Percentiles rank a stretch among this genome's conserved stretches.
Evolutionary conservation across 2,329 filamentous ascomycete species (phyloP).

Genomic region (Sclerotinia nivalis): DNA sequence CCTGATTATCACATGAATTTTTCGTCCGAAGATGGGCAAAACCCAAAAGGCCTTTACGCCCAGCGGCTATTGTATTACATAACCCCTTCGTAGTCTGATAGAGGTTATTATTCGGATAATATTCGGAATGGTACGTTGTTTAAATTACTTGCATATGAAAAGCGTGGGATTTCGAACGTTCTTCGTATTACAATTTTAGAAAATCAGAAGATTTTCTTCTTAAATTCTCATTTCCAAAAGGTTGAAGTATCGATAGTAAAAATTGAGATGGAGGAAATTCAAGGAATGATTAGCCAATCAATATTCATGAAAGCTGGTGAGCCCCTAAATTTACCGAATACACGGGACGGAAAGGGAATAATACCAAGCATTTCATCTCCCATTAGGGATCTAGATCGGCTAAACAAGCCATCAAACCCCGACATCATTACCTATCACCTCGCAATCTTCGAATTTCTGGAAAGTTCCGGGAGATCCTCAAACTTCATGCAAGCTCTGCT

Average conservation of each 20-base stretch:
- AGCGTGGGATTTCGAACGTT: background rate
- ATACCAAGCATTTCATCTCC: background rate
- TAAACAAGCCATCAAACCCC: background rate
- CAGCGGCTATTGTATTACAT: background rate
- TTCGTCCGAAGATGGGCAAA: background rate
- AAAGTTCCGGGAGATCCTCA: background rate
- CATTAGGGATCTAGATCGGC: background rate
- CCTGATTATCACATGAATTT: background rate
- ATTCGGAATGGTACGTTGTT: background rate
- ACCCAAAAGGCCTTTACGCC: background rate
- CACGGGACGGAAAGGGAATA: background rate
- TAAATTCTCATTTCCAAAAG: no score
- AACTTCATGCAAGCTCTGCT: background rate
- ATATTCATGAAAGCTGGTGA: background rate
- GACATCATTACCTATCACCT: no score
- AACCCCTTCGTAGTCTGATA: background rate
- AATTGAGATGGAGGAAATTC: background rate
- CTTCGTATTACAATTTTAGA: background rate
- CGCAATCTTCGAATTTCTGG: background rate
- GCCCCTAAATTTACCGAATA: slow-evolving; percentile 16
- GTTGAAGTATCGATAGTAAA: background rate
- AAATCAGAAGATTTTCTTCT: background rate
- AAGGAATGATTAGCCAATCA: background rate
- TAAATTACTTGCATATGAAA: background rate
- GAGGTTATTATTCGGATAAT: background rate